Conservation (phyloP, 1,284 basidiomycete species). For the Ganoderma boninense region DNA sequence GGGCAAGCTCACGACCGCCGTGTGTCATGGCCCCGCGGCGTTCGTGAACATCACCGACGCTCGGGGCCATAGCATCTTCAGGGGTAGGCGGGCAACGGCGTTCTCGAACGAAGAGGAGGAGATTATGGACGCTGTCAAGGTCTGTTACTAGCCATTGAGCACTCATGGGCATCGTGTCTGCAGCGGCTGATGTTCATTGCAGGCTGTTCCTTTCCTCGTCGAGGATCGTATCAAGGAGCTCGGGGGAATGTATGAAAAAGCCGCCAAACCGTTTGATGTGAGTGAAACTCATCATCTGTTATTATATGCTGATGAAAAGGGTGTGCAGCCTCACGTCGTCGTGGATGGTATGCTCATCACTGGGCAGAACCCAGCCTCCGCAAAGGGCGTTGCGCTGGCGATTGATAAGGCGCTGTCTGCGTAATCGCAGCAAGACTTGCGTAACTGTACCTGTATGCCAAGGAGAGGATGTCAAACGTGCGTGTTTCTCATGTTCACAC, state of each 20-base stretch:
- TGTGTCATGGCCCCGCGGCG: conserved; percentile 79
- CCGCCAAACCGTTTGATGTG: conserved; percentile 62
- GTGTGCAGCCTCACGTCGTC: conserved; percentile 51
- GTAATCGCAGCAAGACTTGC: not conserved
- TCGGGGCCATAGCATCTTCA: conserved; percentile 69
- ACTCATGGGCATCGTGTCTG: not conserved
- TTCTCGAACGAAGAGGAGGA: conserved; percentile 81
- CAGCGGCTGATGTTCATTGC: no score
- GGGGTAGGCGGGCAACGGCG: conserved; percentile 65
- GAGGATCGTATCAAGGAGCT: conserved; percentile 68
- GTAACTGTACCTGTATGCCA: not conserved
- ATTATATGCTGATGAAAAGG: not conserved
- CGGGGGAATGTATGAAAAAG: conserved; percentile 72
- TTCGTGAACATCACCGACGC: conserved; percentile 62
- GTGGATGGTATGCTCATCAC: conserved; percentile 61
- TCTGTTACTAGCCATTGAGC: not conserved
- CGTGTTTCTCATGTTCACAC: not conserved
- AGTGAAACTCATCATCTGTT: conserved; percentile 33
- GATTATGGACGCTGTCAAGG: conserved; percentile 27
- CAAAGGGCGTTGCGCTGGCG: conserved; percentile 58
- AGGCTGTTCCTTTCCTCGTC: conserved; percentile 73
- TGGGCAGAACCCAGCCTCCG: conserved; percentile 79
- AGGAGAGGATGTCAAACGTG: not conserved
- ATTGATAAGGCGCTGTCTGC: conserved; percentile 47
- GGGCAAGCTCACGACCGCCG: conserved; percentile 67